Percentiles rank a stretch among this genome's conserved stretches.
phyloP scores from a whole-genome alignment of 140 eudicot species.

The Bidens hawaiensis region DNA sequence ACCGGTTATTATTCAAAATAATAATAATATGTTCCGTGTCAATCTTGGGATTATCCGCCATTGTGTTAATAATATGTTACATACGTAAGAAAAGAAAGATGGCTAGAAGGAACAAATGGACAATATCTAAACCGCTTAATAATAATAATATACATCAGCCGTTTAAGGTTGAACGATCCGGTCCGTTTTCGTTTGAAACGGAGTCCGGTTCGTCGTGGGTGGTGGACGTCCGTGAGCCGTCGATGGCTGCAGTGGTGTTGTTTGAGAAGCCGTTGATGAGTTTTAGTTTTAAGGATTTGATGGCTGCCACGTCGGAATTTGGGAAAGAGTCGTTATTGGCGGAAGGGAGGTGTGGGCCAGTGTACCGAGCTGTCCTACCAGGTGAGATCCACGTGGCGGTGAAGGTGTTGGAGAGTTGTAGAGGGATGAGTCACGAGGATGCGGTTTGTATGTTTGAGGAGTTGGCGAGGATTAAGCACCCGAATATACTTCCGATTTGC shows the following conservation, averaged over 20 bases:
- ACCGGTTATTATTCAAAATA: conserved; percentile 8
- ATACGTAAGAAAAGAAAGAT: conserved; percentile 42
- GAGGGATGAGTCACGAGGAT: conserved; percentile 51
- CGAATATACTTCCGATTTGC: conserved; percentile 70
- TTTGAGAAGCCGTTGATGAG: conserved; percentile 98
- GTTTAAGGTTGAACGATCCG: conserved; percentile 74
- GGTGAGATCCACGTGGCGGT: conserved; percentile 99
- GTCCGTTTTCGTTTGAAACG: conserved; percentile 89
- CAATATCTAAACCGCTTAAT: conserved; percentile 71
- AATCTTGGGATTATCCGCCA: conserved; percentile 26
- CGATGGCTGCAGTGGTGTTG: conserved; percentile 90
- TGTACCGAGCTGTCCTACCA: conserved; percentile 89
- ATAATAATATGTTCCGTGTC: conserved; percentile 34
- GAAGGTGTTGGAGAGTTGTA: conserved; percentile 73
- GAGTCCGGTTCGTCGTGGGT: conserved; percentile 98
- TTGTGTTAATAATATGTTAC: conserved; percentile 27
- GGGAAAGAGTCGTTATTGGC: conserved; percentile 86
- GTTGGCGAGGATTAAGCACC: conserved; percentile 64
- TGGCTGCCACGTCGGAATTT: conserved; percentile 92
- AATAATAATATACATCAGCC: conserved; percentile 59
- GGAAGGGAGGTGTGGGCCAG: conserved; percentile 96
- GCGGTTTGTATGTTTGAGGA: conserved; percentile 75
- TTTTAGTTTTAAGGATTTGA: conserved; percentile 75
- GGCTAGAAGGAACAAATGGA: conserved; percentile 69
- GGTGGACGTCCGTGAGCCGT: conserved; percentile 81